Base-by-base conservation (phyloP, 108 stramenopile species). In the Pseudonitzschia delicatissima region DNA sequence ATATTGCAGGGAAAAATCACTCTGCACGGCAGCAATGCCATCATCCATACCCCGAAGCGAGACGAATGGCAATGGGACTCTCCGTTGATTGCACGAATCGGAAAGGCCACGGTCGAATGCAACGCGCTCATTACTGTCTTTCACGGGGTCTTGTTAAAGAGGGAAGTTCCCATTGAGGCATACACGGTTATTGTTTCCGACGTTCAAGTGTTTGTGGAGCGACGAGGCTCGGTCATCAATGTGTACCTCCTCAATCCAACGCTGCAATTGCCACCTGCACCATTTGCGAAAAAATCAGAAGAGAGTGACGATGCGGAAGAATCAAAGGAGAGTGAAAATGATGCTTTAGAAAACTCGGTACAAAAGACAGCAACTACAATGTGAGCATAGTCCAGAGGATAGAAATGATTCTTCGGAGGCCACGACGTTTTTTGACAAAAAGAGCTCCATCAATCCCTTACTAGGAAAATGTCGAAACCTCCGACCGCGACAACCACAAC, bases 131-230 rank as follows among this genome's bases (percentile, higher is more conserved):
- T 71, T 28, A 66, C 58, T 20, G 32, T 67, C 62, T 69, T 78
- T 33, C 62, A 64, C 39, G 51, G 29, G 6, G 23, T 69, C 12
- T 39, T 73, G 33, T 64, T 74, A 42, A 20, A 53, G 36, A 40
- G 57, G 15, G 51, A 80, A 39, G 17, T 69, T 23, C 73, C 74
- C 2, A 42, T 76, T 34, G 85, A 86, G 15, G 21, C 82, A 2
- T 81, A 86, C 49, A 65, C 73, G 3, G 45, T 81, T 21, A 26
- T 62, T 7, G 37, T 82, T 17, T 36, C 74, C 11, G 85, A 86
- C 58, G 73, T 78, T 18, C 85, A 86, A 73, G 77, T 80, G 6
- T 86, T 86, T 69, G 57, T 86, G 36, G 85, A 86, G 53, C 78
- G 80, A 29, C 64, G 66, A 20, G 66, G 74, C n/a, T 45, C 73